A percentile compares a stretch with the other conserved stretches of the same genome.
phyloP scores from a whole-genome alignment of 495 filamentous ascomycete species.

The Xylaria intraflava region DNA sequence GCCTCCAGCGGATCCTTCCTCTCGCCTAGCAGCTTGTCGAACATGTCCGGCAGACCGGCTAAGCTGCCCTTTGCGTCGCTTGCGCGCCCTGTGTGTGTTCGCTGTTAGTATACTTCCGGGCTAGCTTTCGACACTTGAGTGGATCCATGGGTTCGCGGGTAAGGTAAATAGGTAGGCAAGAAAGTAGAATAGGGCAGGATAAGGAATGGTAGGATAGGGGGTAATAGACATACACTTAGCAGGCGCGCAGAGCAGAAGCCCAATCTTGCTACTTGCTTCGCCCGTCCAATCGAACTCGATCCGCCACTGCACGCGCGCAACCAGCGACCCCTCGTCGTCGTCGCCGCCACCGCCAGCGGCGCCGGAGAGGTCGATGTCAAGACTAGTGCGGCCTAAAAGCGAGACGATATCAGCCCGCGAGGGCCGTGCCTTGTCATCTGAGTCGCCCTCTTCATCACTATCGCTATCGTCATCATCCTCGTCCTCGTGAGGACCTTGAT shows the following conservation, averaged over 20 bases:
- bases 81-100: slow-evolving; percentile 43
- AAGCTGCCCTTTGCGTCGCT: slow-evolving; percentile 42
- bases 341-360: neutral
- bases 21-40: slow-evolving; percentile 44
- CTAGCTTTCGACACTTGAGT: no score
- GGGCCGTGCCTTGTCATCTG: slow-evolving; percentile 3
- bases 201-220: neutral
- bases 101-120: no score
- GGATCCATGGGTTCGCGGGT: no score
- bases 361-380: slow-evolving; percentile 34
- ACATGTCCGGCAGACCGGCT: slow-evolving; percentile 44
- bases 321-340: slow-evolving; percentile 15
- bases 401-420: slow-evolving; percentile 26
- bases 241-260: slow-evolving; percentile 40
- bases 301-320: slow-evolving; percentile 45
- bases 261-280: slow-evolving; percentile 49
- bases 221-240: slow-evolving; percentile 40
- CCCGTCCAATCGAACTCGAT: slow-evolving; percentile 59
- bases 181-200: neutral
- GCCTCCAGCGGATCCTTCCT: slow-evolving; percentile 45
- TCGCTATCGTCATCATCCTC: slow-evolving; percentile 11
- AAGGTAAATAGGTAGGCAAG: neutral
- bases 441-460: slow-evolving; percentile 3
- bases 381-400: slow-evolving; percentile 36
- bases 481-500: slow-evolving; percentile 11